Evolutionary conservation across 1,284 basidiomycete species (phyloP), one percentile per base, ranked within the genome.

Genomic region (Moniliella sp.): DNA sequence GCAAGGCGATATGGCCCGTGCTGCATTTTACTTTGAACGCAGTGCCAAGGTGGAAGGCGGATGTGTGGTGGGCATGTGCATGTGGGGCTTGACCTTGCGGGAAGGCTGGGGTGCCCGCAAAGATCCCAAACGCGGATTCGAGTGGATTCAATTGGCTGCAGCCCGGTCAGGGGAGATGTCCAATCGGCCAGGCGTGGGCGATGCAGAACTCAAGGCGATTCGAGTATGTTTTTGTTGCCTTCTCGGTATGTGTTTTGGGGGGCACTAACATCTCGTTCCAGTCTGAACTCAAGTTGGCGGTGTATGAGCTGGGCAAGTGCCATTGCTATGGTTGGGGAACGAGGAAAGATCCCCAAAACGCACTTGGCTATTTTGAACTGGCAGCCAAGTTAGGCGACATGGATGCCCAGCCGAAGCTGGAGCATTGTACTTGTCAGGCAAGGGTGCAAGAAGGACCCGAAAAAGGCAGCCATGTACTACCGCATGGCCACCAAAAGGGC

Each of bases 251-350:
- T 18, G 4, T 18, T 11, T 30, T n/a, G 5, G 4, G 4, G 25
- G 15, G 15, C n/a, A n/a, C n/a, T n/a, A n/a, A n/a, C n/a, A n/a
- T n/a, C n/a, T n/a, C n/a, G n/a, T n/a, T n/a, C n/a, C 25, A 26
- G 35, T 71, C 68, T 21, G 82, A 86, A 59, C 68, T 88, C 7
- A 75, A 84, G 21, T 66, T 86, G 16, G 79, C 81, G 2, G 78
- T 86, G 28, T 82, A 84, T 54, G 82, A 88, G 62, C 76, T 88
- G 4, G 82, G 78, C 1, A 78, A 82, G 58, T 83, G 80, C 56
- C 84, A 82, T 61, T 79, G 78, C 57, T 77, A 79, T 40, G 82
- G 82, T 0, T 86, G 82, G 79, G 82, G 81, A 4, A 73, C 80
- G 9, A 62, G 66, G 32, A 79, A 79, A 61, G 80, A 86, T 61